Base-by-base conservation (phyloP, 2,329 filamentous ascomycete genomes). In the Cladosporium sp. region DNA sequence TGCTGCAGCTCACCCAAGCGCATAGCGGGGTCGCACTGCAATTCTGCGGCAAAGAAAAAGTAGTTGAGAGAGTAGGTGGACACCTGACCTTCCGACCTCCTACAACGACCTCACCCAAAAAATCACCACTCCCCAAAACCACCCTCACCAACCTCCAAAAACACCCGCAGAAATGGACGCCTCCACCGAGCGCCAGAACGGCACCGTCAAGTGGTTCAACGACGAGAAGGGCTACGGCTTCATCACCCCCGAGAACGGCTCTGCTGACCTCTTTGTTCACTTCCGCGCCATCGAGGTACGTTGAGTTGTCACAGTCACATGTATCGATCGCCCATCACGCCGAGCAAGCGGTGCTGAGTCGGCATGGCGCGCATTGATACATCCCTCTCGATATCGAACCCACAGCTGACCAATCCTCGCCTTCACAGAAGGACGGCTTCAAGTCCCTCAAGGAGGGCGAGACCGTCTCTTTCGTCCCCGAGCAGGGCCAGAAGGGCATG, bases 181-280 rank as follows among this genome's bases (percentile, higher is more conserved):
- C 22, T 39, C 48, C 34, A 32, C 32, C 40, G 48, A 51, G 24
- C 48, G 48, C 42, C 48, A 51, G 42, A 43, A 43, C 42, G 48
- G 48, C 48, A 51, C 48, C 42, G 48, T 51, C 48, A 51, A 51
- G 48, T 51, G 48, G 48, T 51, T 51, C 48, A 51, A 51, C 48
- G 48, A 51, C 40, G 42, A 43, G 32, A 51, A 51, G 48, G 48
- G 48, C 9, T 51, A 43, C 40, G 48, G 48, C 20, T 51, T 51
- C 48, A 51, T 51, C 48, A 51, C 40, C 34, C 48, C 48, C 22
- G 48, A 51, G 48, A 51, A 51, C 48, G 48, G 48, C 41, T 48
- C 45, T n/a, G 48, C 48, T 15, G 48, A 51, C 42, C 48, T 51
- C 40, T 51, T 51, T 41, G 48, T 51, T 17, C 48, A 51, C 48